Conservation (phyloP, 352 stramenopile species). For the Phytophthora pinifolia region DNA sequence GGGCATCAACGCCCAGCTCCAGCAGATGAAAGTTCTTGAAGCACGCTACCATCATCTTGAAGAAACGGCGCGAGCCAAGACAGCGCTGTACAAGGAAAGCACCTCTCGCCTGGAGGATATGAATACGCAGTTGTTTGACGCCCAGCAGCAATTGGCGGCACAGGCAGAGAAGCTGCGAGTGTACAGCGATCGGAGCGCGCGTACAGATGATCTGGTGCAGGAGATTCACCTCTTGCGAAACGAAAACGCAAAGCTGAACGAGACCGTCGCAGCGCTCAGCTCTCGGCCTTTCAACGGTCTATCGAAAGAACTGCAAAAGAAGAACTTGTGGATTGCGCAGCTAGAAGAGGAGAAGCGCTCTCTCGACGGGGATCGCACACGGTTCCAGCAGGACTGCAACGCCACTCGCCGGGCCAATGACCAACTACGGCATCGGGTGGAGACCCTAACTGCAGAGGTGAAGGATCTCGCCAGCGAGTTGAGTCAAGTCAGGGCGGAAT, state of each 20-base stretch:
- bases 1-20: constrained; percentile 33
- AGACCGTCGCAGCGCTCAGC: constrained; percentile 44
- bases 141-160: constrained; percentile 39
- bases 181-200: constrained; percentile 33
- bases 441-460: constrained; percentile 27
- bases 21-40: constrained; percentile 56
- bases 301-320: constrained; percentile 43
- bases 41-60: constrained; percentile 51
- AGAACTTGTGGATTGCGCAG: constrained; percentile 47
- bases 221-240: constrained; percentile 53
- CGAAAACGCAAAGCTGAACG: constrained; percentile 59
- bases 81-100: constrained; percentile 42
- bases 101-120: constrained; percentile 39
- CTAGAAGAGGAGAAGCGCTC: constrained; percentile 40
- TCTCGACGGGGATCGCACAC: constrained; percentile 18
- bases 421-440: constrained; percentile 16
- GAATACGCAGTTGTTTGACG: constrained; percentile 42
- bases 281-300: constrained; percentile 51
- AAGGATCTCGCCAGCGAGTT: constrained; percentile 27
- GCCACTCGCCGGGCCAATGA: constrained; percentile 10
- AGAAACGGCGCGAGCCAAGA: constrained; percentile 36
- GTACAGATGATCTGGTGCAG: constrained; percentile 39
- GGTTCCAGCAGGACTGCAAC: constrained; percentile 20
- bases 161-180: constrained; percentile 40
- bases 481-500: constrained; percentile 15